phyloP scores from a whole-genome alignment of 176 grass and related monocot species.

The Canna indica region DNA sequence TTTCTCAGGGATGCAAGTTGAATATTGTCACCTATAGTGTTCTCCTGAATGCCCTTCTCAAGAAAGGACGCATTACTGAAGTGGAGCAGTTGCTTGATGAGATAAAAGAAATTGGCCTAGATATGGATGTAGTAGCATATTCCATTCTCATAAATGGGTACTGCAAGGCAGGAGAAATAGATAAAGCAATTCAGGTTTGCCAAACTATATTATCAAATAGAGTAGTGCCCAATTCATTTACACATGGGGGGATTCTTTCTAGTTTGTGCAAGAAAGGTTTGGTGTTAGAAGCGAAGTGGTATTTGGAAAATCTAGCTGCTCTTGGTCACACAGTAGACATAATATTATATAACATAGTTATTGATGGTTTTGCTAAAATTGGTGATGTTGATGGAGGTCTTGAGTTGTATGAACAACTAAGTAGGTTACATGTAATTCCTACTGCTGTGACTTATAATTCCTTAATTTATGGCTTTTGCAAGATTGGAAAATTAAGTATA shows the following conservation, averaged over 20 bases:
- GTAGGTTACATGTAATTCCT: conserved; percentile 38
- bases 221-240: conserved; percentile 46
- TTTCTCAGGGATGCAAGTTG: conserved; percentile 52
- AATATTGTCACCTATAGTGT: conserved; percentile 91
- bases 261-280: conserved; percentile 63
- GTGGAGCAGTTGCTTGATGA: conserved; percentile 66
- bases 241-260: conserved; percentile 56
- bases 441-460: conserved; percentile 91
- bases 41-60: conserved; percentile 65
- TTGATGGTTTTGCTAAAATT: conserved; percentile 74
- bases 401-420: conserved; percentile 54
- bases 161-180: conserved; percentile 70
- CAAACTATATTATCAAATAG: conserved; percentile 53
- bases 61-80: conserved; percentile 55
- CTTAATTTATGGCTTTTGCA: conserved; percentile 80
- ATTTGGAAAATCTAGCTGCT: conserved; percentile 60
- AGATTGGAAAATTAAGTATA: conserved; percentile 42
- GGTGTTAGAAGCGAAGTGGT: conserved; percentile 66
- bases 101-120: conserved; percentile 57
- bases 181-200: conserved; percentile 65
- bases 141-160: conserved; percentile 81
- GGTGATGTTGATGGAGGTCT: conserved; percentile 64
- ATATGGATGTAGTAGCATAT: conserved; percentile 86
- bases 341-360: conserved; percentile 68
- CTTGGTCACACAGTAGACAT: conserved; percentile 41